Base-by-base conservation (phyloP, 345 rosid species). In the Arabis hirsuta region DNA sequence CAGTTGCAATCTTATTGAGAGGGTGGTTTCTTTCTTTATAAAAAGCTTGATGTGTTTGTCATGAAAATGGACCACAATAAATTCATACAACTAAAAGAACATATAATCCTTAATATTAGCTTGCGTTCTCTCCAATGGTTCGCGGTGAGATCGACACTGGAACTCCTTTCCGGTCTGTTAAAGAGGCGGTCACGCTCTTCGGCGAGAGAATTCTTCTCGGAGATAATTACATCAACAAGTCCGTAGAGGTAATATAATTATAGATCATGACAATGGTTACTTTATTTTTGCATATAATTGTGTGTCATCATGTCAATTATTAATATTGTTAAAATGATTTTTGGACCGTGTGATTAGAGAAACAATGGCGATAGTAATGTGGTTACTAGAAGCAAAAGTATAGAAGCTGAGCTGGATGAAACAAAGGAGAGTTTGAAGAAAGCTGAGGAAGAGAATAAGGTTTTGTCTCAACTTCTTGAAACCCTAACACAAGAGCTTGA, bases 141-240 rank as follows among this genome's bases (percentile, higher is more conserved):
- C 76, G 85, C 12, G 96, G 81, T 0, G 91, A 87, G 72, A 84
- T 91, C n/a, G 96, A 91, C 52, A 89, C 92, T 0, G 73, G 82
- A 67, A 81, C 88, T 19, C 96, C 97, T 0, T 91, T 91, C 73
- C 81, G 84, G 69, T 91, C 93, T 0, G 97, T 91, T 41, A 89
- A 79, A 66, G 96, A 91, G 61, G 97, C 97, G 0, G 90, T 91
- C 19, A 61, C 79, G 12, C 69, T 89, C 73, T 91, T 91, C 45
- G 91, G 85, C 41, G 91, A 91, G 47, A 84, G 75, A 59, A 82
- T 91, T 54, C 78, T 91, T 29, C 88, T 83, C 0, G 93, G 81
- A 24, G 91, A 86, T 76, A 79, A 82, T 34, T 83, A 80, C 69
- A 77, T 85, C 56, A 62, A 50, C 76, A 85, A 80, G 77, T 74